Percentiles rank a stretch among this genome's conserved stretches.
Conservation (phyloP, 1,284 basidiomycete species). For the Cutaneotrichosporon sp. region DNA sequence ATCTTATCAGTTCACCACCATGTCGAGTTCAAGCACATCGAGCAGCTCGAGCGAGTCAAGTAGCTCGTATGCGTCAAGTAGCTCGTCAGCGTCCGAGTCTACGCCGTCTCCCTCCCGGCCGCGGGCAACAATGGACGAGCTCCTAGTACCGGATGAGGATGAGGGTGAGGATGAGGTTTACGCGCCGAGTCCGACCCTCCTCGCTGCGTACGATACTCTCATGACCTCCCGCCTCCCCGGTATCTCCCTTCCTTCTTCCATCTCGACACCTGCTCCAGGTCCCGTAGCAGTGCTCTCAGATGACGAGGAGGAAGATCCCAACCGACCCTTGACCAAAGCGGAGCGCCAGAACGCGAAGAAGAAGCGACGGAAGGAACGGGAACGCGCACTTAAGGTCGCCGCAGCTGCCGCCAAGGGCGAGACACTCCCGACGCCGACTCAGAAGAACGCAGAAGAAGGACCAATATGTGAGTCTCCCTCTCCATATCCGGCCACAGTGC, state of each 20-base stretch:
- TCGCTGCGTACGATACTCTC: slow-evolving; percentile 30
- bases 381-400: slow-evolving; percentile 27
- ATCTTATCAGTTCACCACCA: neutral
- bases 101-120: neutral
- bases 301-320: slow-evolving; percentile 21
- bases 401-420: slow-evolving; percentile 18
- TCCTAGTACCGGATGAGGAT: neutral
- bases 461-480: slow-evolving; percentile 22
- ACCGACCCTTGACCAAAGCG: slow-evolving; percentile 43
- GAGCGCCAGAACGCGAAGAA: slow-evolving; percentile 52
- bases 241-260: neutral
- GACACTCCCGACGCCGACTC: slow-evolving; percentile 4
- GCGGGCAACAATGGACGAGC: neutral
- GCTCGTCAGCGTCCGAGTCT: neutral
- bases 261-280: neutral
- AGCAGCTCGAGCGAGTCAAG: neutral
- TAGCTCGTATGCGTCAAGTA: neutral
- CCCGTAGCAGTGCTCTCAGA: slow-evolving; percentile 4
- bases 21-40: neutral
- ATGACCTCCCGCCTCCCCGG: slow-evolving; percentile 27
- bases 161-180: slow-evolving; percentile 11
- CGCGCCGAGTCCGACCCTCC: slow-evolving; percentile 26
- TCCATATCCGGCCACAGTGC: neutral
- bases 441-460: slow-evolving; percentile 9
- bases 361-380: slow-evolving; percentile 46